phyloP scores from a whole-genome alignment of 768 basidiomycete species.

The Lactifluus piperatus region DNA sequence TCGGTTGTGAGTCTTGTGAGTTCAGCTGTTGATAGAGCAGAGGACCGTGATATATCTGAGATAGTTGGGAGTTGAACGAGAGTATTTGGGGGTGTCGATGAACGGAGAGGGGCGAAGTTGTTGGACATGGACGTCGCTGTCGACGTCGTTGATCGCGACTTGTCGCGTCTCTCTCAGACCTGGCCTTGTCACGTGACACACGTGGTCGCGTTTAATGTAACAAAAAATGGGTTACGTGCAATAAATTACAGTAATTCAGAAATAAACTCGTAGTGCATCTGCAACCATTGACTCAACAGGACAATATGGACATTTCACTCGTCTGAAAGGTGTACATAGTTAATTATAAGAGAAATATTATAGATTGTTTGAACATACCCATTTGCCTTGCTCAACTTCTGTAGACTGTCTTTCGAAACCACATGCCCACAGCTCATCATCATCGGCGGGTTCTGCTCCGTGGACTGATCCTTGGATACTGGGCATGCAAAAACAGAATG shows the following conservation, averaged over 20 bases:
- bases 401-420: conserved; percentile 84
- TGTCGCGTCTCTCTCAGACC: neutral
- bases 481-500: conserved; percentile 98
- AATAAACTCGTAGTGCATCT: conserved; percentile 55
- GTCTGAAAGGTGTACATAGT: conserved; percentile 78
- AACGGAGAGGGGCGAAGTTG: conserved; percentile 28
- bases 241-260: conserved; percentile 34
- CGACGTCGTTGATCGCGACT: neutral
- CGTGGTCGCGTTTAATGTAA: conserved; percentile 7
- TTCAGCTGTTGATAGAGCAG: conserved; percentile 21
- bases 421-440: conserved; percentile 97
- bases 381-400: conserved; percentile 80
- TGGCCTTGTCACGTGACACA: too few species aligned
- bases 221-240: neutral
- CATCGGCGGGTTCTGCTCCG: conserved; percentile 91
- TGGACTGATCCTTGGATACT: conserved; percentile 95
- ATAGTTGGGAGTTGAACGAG: conserved; percentile 21
- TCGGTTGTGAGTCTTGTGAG: conserved; percentile 26
- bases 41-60: conserved; percentile 22
- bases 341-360: conserved; percentile 57
- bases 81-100: conserved; percentile 23
- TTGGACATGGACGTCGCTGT: conserved; percentile 22
- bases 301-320: conserved; percentile 96
- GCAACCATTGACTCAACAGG: conserved; percentile 63
- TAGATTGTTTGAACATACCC: conserved; percentile 33